These are phyloP conservation scores for Coemansia sp. DNA, from an alignment of 192 early-diverging fungal genomes.

Conservation along the genomic window DNA sequence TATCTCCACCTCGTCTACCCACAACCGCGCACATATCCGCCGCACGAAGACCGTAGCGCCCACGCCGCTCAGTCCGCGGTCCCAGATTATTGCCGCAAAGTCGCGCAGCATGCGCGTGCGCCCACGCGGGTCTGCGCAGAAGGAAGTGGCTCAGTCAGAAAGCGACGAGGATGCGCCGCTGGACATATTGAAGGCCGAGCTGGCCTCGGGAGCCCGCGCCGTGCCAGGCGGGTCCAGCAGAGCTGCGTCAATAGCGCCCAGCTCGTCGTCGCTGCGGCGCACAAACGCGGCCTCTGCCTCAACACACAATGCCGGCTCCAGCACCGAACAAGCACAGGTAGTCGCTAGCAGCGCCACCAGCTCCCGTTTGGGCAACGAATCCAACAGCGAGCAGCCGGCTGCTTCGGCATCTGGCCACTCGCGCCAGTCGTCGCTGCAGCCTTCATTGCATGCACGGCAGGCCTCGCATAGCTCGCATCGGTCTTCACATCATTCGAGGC, in stretches of 20 bases:
- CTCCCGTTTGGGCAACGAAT: not conserved
- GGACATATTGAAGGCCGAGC: slow-evolving; percentile 34
- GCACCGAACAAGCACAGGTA: not conserved
- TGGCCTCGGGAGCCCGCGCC: slow-evolving; percentile 14
- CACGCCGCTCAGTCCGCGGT: slow-evolving; percentile 12
- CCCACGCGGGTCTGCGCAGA: not conserved
- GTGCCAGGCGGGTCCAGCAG: not conserved
- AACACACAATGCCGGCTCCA: not conserved
- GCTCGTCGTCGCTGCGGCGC: not conserved
- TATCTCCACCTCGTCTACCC: slow-evolving; percentile 29
- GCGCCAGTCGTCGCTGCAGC: not conserved
- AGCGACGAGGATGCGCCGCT: slow-evolving; percentile 45
- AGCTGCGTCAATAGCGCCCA: not conserved
- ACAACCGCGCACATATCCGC: slow-evolving; percentile 24
- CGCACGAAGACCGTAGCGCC: slow-evolving; percentile 37
- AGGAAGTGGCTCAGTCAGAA: not conserved
- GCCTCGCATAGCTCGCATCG: no score
- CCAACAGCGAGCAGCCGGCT: not conserved
- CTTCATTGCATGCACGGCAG: not conserved
- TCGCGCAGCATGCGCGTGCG: slow-evolving; percentile 22
- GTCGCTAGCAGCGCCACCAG: not conserved
- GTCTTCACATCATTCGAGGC: no score
- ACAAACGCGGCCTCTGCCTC: not conserved
- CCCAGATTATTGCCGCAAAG: slow-evolving; percentile 9
- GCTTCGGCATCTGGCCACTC: not conserved